Conservation (phyloP, 148 eudicot species). For the Chenopodium quinoa region DNA sequence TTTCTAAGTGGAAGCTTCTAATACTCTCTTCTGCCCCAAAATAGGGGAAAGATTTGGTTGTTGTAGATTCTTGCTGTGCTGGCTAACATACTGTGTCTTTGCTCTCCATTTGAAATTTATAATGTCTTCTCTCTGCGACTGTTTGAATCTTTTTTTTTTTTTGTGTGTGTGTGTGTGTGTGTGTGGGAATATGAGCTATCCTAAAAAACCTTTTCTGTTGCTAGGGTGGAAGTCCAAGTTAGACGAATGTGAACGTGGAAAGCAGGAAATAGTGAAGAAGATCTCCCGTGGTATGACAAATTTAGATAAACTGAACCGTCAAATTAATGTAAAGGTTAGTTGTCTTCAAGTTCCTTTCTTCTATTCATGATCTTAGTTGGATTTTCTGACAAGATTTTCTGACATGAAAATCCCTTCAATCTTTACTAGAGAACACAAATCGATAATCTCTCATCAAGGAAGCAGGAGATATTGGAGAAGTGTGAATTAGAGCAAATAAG, state of each 20-base stretch:
- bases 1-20: neutral
- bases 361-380: neutral
- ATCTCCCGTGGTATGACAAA: conserved; percentile 81
- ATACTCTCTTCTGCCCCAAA: neutral
- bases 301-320: conserved; percentile 71
- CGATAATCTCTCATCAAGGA: conserved; percentile 60
- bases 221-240: conserved; percentile 77
- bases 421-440: conserved; percentile 67
- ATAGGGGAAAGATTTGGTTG: neutral
- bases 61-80: neutral
- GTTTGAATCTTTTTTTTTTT: neutral
- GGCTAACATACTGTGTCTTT: neutral
- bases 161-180: no score
- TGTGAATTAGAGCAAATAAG: conserved; percentile 80
- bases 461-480: conserved; percentile 82
- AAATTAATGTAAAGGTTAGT: conserved; percentile 75
- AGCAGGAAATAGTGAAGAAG: conserved; percentile 76
- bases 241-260: conserved; percentile 82
- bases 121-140: neutral
- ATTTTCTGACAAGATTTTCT: neutral
- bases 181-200: neutral
- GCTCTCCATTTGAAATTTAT: neutral
- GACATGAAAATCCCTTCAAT: conserved; percentile 11
- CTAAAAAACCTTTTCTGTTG: neutral
- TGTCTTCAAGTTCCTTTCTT: neutral